phyloP scores from a whole-genome alignment of 345 rosid genomes.

The Combretum micranthum region DNA sequence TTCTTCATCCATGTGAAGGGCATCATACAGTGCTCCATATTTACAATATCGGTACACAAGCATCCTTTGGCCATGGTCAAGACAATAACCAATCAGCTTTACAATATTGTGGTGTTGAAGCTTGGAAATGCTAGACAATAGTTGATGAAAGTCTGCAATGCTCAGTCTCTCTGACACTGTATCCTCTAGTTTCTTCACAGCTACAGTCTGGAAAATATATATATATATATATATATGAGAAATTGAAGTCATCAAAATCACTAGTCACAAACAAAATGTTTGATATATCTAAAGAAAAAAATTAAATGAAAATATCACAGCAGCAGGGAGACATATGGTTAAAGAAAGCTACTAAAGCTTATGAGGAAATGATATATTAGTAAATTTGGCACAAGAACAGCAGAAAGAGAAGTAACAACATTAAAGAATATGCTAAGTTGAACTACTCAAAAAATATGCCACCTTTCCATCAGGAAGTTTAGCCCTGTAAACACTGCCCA shows the following conservation, averaged over 20 bases:
- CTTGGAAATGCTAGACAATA: constrained; percentile 50
- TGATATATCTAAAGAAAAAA: too few relatives aligned
- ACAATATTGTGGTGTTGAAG: constrained; percentile 60
- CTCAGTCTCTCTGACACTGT: constrained; percentile 36
- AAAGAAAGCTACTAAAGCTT: too few relatives aligned
- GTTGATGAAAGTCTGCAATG: constrained; percentile 51
- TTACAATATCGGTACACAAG: constrained; percentile 63
- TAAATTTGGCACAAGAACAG: too few relatives aligned
- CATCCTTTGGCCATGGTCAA: constrained; percentile 65
- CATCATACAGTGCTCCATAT: constrained; percentile 70
- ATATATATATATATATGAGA: not conserved
- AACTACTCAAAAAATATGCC: constrained; percentile 2
- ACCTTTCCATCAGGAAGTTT: constrained; percentile 82
- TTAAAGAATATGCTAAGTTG: not conserved
- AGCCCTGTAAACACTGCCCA: constrained; percentile 70
- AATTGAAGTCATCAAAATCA: not conserved
- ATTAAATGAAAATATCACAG: too few relatives aligned
- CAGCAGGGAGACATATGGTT: too few relatives aligned
- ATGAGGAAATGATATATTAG: too few relatives aligned
- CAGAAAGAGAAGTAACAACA: too few relatives aligned
- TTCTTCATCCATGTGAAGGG: constrained; percentile 60
- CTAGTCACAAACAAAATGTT: not conserved
- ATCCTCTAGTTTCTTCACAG: constrained; percentile 72
- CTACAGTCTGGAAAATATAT: constrained; percentile 41
- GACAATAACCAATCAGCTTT: constrained; percentile 79